phyloP scores from a whole-genome alignment of 2,329 filamentous ascomycete genomes.

The Aspergillaceae sp. region DNA sequence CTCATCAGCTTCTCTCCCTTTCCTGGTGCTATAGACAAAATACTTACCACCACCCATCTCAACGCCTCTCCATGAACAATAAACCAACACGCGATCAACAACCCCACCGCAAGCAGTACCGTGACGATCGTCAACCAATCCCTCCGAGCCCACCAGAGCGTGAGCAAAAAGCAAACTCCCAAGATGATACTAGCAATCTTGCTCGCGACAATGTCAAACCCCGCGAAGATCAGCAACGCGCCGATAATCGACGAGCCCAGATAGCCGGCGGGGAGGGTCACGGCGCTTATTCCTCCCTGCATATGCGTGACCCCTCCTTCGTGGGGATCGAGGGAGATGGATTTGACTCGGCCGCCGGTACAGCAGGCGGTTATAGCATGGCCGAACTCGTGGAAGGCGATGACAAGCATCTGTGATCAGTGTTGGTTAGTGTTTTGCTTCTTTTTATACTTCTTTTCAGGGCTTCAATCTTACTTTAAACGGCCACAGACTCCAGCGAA shows the following conservation, averaged over 20 bases:
- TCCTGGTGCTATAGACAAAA: constrained; percentile 1
- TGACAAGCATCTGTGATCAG: constrained; percentile 60
- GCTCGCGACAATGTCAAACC: constrained; percentile 71
- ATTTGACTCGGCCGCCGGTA: constrained; percentile 65
- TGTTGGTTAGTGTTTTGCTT: constrained; percentile 1
- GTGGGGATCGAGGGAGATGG: constrained; percentile 63
- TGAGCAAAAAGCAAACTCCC: constrained; percentile 67
- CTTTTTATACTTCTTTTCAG: background rate
- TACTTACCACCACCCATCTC: constrained; percentile 59
- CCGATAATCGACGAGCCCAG: constrained; percentile 69
- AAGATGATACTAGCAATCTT: constrained; percentile 69
- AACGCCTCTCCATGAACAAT: constrained; percentile 66
- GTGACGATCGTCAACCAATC: constrained; percentile 71
- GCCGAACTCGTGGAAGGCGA: constrained; percentile 72
- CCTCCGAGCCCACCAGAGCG: constrained; percentile 69
- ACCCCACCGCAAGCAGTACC: constrained; percentile 58
- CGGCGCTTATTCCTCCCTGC: constrained; percentile 59
- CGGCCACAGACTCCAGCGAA: constrained; percentile 68
- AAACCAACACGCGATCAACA: constrained; percentile 70
- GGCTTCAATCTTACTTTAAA: constrained; percentile 55
- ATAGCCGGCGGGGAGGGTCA: constrained; percentile 71
- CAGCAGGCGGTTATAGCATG: constrained; percentile 65
- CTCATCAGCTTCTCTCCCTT: constrained; percentile 2
- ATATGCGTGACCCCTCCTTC: constrained; percentile 74
- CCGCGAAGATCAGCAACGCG: constrained; percentile 67